These are phyloP conservation scores for Halenospora varia DNA, from an alignment of 495 filamentous ascomycete species.

Conservation along the genomic window DNA sequence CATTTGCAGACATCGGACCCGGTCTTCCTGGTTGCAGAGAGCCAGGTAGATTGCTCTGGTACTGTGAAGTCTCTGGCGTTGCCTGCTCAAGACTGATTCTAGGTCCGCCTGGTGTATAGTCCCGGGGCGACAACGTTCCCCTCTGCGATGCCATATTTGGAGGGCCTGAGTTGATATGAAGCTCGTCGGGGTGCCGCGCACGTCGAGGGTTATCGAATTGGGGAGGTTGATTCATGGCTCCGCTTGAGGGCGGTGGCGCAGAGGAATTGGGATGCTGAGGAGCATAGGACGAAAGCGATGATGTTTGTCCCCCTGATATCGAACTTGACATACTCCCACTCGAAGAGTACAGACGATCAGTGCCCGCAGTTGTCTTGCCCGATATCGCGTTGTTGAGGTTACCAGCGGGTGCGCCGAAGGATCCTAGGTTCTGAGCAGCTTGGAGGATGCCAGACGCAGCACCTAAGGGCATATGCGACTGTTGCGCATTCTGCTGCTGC, in stretches of 20 bases:
- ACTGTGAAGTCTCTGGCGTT: constrained; percentile 38
- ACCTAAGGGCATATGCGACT: constrained; percentile 12
- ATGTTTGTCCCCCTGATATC: constrained; percentile 14
- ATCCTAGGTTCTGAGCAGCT: constrained; percentile 41
- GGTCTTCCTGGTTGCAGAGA: constrained; percentile 50
- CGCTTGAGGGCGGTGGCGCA: constrained; percentile 12
- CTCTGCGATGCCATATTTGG: constrained; percentile 28
- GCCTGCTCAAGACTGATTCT: constrained; percentile 25
- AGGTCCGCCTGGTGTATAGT: constrained; percentile 44
- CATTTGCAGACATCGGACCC: constrained; percentile 62
- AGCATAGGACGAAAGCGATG: constrained; percentile 9
- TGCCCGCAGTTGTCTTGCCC: constrained; percentile 31
- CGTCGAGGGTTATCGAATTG: constrained; percentile 54
- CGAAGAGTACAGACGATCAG: constrained; percentile 29
- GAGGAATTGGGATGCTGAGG: constrained; percentile 13
- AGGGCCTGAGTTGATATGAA: constrained; percentile 66
- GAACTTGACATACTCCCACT: constrained; percentile 13
- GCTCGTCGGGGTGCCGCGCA: constrained; percentile 62
- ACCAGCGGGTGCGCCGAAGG: constrained; percentile 42
- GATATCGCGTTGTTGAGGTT: constrained; percentile 32
- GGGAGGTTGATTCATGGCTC: constrained; percentile 38
- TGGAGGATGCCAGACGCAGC: constrained; percentile 31
- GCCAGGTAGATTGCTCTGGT: constrained; percentile 48
- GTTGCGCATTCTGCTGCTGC: constrained; percentile 5
- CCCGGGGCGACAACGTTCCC: constrained; percentile 43